These are phyloP conservation scores for Aspergillus puulaauensis DNA, from an alignment of 2,329 filamentous ascomycete genomes.

Conservation along the genomic window DNA sequence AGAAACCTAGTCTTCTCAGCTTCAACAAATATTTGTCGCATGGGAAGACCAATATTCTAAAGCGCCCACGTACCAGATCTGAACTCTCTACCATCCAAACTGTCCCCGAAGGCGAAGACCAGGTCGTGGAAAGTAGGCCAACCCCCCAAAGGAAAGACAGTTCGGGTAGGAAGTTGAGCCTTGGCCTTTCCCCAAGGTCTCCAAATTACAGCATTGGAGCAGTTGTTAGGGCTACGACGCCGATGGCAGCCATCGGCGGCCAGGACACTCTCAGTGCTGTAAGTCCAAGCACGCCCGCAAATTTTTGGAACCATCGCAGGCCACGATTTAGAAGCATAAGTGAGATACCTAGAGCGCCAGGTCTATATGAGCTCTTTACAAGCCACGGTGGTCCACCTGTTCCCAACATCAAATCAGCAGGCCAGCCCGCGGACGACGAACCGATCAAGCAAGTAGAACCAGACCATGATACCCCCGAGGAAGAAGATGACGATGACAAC, in stretches of 20 bases:
- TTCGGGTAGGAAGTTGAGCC: conserved; percentile 38
- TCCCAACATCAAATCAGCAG: conserved; percentile 51
- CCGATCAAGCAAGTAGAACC: conserved; percentile 12
- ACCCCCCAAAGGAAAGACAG: conserved; percentile 31
- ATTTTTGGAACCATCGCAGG: conserved; percentile 49
- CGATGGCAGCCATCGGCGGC: conserved; percentile 46
- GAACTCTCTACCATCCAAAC: conserved; percentile 31
- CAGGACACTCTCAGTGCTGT: conserved; percentile 60
- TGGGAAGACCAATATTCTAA: conserved; percentile 46
- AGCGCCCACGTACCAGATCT: conserved; percentile 44
- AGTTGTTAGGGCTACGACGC: conserved; percentile 46
- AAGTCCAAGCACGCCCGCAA: conserved; percentile 36
- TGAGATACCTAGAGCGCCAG: conserved; percentile 51
- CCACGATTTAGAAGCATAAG: conserved; percentile 56
- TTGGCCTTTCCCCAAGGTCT: conserved; percentile 37
- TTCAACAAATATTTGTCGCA: conserved; percentile 35
- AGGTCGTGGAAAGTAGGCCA: conserved; percentile 19
- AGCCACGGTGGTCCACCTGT: conserved; percentile 60
- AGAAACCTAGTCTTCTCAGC: conserved; percentile 47
- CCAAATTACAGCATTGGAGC: conserved; percentile 40
- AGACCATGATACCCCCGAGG: conserved; percentile 30
- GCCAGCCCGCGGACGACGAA: conserved; percentile 25
- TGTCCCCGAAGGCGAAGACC: conserved; percentile 24
- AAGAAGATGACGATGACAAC: conserved; percentile 58
- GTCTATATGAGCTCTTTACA: conserved; percentile 56